Evolutionary conservation across 768 basidiomycete genomes (phyloP).

Genomic region (Tulasnella calospora): DNA sequence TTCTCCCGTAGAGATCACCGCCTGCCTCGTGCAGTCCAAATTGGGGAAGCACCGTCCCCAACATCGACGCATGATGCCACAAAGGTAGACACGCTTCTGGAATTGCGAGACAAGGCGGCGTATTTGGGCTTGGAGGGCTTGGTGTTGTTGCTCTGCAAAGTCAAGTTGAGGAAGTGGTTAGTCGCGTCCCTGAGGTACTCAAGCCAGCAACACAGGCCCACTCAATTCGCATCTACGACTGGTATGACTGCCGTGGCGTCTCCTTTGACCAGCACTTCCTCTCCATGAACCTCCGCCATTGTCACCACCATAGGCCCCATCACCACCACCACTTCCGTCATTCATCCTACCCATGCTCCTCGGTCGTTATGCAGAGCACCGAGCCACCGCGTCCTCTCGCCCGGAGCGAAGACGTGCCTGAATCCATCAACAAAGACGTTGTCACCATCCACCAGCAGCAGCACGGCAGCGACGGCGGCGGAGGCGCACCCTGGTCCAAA

Average conservation of each 20-base stretch:
- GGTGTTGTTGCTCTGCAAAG: conserved; percentile 57
- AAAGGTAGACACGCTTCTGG: conserved; percentile 62
- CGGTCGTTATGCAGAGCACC: neutral
- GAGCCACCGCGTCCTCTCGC: neutral
- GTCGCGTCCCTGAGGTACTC: neutral
- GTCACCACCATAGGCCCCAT: too few species aligned
- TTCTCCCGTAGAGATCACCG: conserved; percentile 37
- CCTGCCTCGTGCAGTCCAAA: conserved; percentile 59
- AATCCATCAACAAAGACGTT: conserved; percentile 2
- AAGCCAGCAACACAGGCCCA: neutral
- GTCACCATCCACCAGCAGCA: neutral
- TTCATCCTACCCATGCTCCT: neutral
- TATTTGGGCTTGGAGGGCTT: conserved; percentile 68
- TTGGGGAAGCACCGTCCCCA: conserved; percentile 28
- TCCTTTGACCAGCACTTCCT: neutral
- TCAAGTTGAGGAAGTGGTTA: conserved; percentile 46
- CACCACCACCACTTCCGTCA: neutral
- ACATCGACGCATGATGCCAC: conserved; percentile 22
- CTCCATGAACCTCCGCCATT: neutral
- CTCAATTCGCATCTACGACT: neutral
- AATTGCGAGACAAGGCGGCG: conserved; percentile 72
- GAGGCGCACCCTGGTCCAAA: neutral
- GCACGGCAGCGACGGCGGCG: too few species aligned
- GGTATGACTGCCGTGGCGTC: neutral
- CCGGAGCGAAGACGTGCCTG: neutral